phyloP scores from a whole-genome alignment of 352 stramenopile genomes.

The Globisporangium polare region DNA sequence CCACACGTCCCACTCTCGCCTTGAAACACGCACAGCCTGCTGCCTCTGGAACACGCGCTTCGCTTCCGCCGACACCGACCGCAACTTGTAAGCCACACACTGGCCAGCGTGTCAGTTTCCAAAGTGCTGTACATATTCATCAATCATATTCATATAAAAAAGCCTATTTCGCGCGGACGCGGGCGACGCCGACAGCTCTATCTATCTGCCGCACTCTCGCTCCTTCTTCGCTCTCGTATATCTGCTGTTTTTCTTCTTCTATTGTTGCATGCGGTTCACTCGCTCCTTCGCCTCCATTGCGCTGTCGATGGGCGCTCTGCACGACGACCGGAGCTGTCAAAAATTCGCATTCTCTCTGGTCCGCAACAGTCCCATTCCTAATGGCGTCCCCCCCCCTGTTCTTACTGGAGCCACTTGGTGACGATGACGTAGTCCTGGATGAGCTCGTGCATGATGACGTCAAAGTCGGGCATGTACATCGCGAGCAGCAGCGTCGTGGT shows the following conservation, averaged over 20 bases:
- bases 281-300: background rate
- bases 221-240: background rate
- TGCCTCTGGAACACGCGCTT: background rate
- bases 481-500: slow-evolving; percentile 69
- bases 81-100: background rate
- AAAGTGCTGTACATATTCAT: slow-evolving; percentile 9
- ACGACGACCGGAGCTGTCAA: background rate
- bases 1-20: background rate
- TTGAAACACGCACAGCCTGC: background rate
- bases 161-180: background rate
- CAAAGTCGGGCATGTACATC: slow-evolving; percentile 76
- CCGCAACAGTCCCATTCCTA: no score
- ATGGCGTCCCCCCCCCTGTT: background rate
- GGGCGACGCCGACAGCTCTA: background rate
- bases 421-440: slow-evolving; percentile 54
- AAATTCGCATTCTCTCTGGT: no score
- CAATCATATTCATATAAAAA: slow-evolving; percentile 9
- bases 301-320: background rate
- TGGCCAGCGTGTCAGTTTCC: background rate
- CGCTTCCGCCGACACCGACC: background rate
- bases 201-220: background rate
- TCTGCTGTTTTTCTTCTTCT: background rate
- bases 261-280: background rate
- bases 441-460: slow-evolving; percentile 72
- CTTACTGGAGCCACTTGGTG: slow-evolving; percentile 40